Evolutionary conservation across 148 eudicot genomes (phyloP).

Genomic region (Rhododendron ferrugineum): DNA sequence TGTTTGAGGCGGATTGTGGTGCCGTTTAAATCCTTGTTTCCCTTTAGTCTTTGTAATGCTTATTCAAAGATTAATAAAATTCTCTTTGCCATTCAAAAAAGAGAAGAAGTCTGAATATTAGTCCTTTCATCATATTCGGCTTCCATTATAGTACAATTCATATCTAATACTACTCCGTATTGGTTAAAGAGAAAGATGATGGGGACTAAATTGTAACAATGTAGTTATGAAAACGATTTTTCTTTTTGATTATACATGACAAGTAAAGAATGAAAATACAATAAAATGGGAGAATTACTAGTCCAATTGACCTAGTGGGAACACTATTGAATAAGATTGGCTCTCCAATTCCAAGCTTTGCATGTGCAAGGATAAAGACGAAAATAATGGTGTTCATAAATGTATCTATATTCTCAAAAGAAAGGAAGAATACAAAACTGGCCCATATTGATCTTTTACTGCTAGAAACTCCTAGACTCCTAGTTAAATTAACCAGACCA

Average conservation of each 20-base stretch:
- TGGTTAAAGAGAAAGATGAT: background rate
- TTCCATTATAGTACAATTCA: background rate
- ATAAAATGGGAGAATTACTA: background rate
- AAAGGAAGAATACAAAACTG: constrained; percentile 15
- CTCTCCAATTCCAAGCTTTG: background rate
- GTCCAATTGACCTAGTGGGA: background rate
- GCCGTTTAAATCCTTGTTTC: too few species aligned
- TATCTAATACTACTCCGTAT: background rate
- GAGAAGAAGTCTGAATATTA: too few species aligned
- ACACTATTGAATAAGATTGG: background rate
- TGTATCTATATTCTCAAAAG: background rate
- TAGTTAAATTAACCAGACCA: background rate
- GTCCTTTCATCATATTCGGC: too few species aligned
- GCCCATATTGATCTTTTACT: constrained; percentile 9
- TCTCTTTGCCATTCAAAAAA: too few species aligned
- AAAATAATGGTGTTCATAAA: background rate
- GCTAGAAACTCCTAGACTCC: background rate
- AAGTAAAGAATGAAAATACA: background rate
- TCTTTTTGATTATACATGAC: background rate
- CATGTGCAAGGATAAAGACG: background rate
- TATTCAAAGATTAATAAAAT: too few species aligned
- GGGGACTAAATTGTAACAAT: background rate
- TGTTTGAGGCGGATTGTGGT: too few species aligned
- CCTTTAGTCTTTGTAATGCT: too few species aligned
- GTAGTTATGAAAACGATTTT: too few species aligned